A percentile compares a stretch with the other conserved stretches of the same genome.
phyloP scores from a whole-genome alignment of 257 asterid species.

The Jacaranda mimosifolia region DNA sequence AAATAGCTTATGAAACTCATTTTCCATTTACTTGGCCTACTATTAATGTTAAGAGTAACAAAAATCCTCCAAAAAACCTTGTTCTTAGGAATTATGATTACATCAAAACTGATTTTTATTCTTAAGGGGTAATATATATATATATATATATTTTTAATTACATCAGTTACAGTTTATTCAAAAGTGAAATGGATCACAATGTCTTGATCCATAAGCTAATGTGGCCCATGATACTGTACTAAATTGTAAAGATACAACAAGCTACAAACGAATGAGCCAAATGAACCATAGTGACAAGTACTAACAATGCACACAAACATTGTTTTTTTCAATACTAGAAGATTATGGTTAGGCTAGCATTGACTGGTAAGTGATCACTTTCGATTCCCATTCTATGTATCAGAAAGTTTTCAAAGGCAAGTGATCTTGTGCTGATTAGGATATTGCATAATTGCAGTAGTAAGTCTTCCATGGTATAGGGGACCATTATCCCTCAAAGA shows the following conservation, averaged over 20 bases:
- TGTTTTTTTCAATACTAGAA: neutral
- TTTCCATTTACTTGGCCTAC: too few relatives aligned
- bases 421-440: constrained; percentile 16
- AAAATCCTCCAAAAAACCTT: too few relatives aligned
- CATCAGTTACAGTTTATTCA: too few relatives aligned
- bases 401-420: constrained; percentile 3
- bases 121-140: too few relatives aligned
- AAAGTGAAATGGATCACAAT: too few relatives aligned
- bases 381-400: neutral
- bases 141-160: too few relatives aligned
- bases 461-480: constrained; percentile 1
- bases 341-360: constrained; percentile 1
- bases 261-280: neutral
- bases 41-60: too few relatives aligned
- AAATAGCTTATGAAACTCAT: too few relatives aligned
- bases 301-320: neutral
- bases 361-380: neutral
- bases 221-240: too few relatives aligned
- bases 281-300: neutral
- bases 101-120: too few relatives aligned
- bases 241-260: neutral
- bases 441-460: neutral
- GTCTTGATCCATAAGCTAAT: too few relatives aligned
- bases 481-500: neutral
- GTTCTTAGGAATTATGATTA: too few relatives aligned